Base-by-base conservation (phyloP, 2,329 filamentous ascomycete species). In the Sarocladium oryzae region DNA sequence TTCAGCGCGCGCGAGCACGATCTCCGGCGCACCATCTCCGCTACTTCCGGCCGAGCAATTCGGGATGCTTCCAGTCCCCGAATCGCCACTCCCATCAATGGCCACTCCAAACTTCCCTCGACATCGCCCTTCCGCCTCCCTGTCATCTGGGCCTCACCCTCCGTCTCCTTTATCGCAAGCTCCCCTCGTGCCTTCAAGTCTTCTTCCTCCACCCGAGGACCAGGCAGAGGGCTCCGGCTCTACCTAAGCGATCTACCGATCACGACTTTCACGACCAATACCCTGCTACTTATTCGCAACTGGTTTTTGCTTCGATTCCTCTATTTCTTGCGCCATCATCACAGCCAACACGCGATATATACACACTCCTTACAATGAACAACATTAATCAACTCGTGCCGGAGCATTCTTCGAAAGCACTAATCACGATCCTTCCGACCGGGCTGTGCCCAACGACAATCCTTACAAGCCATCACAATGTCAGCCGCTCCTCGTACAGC, bases 51-150 rank as follows among this genome's bases (percentile, higher is more conserved):
- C 73, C 15, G 69, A 73, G 32, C 67, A 69, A 35, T 64, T 71
- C 52, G 61, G 68, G 59, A 70, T 69, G 69, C 67, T 73, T 52
- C 70, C 72, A 26, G 63, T 70, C 20, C 71, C 74, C 52, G 73
- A 75, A 58, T 74, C 73, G 37, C 72, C 72, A 11, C 55, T 70
- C 33, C 60, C 69, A 20, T 64, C 63, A 51, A 63, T 60, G 53
- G 59, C 62, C 51, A 57, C 63, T 24, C 60, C 61, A 51, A 56
- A 59, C 16, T 58, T 66, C 54, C 65, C 66, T 51, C 67, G 69
- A 59, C 70, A 74, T 60, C 62, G 70, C 57, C 62, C 65, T 57
- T 66, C 64, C 51, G 55, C 64, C 54, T 64, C 69, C 50, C 52
- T 64, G 56, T 62, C 70, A 56, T 64, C 66, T 41, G 59, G 56